Conservation (phyloP, 352 stramenopile species). For the Phytophthora meadii region DNA sequence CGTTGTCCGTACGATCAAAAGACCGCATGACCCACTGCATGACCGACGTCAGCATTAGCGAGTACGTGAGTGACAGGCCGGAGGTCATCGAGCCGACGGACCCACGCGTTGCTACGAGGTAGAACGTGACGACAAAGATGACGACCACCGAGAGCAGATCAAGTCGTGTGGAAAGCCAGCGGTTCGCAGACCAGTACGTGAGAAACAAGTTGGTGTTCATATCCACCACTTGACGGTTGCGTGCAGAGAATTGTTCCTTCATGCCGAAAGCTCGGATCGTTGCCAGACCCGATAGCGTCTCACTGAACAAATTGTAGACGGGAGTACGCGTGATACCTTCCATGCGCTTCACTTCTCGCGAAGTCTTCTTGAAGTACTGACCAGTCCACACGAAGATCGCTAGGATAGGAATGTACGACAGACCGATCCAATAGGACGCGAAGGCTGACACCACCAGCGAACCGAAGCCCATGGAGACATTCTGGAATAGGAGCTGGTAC, state of each 20-base stretch:
- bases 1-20: conserved; percentile 40
- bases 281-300: conserved; percentile 91
- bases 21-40: conserved; percentile 36
- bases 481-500: not conserved
- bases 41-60: conserved; percentile 59
- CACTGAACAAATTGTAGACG: conserved; percentile 53
- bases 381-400: not conserved
- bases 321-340: not conserved
- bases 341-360: not conserved
- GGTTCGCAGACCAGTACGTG: not conserved
- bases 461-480: not conserved
- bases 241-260: conserved; percentile 15
- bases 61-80: conserved; percentile 49
- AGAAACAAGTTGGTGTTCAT: not conserved
- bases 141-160: not conserved
- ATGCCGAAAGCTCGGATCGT: conserved; percentile 90
- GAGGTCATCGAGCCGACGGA: conserved; percentile 22
- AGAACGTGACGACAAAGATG: not conserved
- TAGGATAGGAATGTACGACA: conserved; percentile 1
- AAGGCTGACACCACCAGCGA: not conserved
- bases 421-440: not conserved
- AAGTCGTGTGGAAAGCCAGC: not conserved
- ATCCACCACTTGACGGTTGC: conserved; percentile 1
- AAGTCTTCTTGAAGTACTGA: not conserved
- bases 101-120: not conserved